phyloP scores from a whole-genome alignment of 768 basidiomycete genomes.

The Leccinum aurantiacum region DNA sequence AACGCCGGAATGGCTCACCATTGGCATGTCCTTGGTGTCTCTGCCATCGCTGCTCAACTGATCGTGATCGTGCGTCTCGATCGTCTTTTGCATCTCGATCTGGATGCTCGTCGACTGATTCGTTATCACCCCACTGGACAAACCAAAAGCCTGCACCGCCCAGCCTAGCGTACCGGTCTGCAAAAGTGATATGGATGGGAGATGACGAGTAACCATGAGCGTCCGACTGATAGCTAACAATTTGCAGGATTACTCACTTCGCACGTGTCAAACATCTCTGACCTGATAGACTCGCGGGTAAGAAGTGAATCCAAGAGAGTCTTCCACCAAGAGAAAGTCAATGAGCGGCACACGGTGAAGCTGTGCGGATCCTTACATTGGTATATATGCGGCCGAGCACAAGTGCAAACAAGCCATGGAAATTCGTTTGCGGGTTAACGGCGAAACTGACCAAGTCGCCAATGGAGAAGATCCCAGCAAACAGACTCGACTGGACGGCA shows the following conservation, averaged over 20 bases:
- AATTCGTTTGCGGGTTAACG: not conserved
- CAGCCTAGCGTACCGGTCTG: not conserved
- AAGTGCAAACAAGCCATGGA: not conserved
- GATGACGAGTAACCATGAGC: not conserved
- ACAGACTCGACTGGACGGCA: not conserved
- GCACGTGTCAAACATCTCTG: not conserved
- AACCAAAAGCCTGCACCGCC: not conserved
- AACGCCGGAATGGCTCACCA: not conserved
- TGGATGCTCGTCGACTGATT: not conserved
- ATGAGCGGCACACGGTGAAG: too few species aligned
- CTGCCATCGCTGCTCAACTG: not conserved
- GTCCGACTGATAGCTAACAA: not conserved
- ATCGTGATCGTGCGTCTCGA: not conserved
- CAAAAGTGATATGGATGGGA: not conserved
- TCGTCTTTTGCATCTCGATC: not conserved
- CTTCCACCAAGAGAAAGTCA: not conserved
- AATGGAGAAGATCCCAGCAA: not conserved
- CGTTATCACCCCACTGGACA: not conserved
- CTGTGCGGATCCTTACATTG: not conserved
- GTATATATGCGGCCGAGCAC: not conserved
- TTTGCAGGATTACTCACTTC: not conserved
- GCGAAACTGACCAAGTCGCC: not conserved
- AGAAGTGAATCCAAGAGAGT: slow-evolving; percentile 14
- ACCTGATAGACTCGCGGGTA: slow-evolving; percentile 1
- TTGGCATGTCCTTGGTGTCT: not conserved